A percentile compares a stretch with the other conserved stretches of the same genome.
Conservation (phyloP, 2,329 filamentous ascomycete genomes). For the Exophiala mesophila region DNA sequence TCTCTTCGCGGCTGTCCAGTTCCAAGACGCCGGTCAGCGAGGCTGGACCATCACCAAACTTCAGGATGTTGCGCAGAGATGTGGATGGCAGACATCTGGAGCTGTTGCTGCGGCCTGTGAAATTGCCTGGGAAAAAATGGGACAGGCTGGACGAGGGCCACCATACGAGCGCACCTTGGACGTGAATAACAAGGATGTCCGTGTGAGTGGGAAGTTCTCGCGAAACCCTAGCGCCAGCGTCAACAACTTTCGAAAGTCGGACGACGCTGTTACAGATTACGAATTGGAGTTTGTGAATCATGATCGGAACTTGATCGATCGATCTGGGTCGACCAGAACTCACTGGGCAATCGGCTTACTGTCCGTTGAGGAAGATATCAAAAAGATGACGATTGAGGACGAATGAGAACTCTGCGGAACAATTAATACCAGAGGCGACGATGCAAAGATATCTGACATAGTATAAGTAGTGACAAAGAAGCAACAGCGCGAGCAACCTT, state of each 20-base stretch:
- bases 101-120: conserved; percentile 83
- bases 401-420: not conserved
- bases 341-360: conserved; percentile 76
- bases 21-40: conserved; percentile 65
- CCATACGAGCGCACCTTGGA: conserved; percentile 55
- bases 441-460: too few species aligned
- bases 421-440: too few species aligned
- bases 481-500: too few species aligned
- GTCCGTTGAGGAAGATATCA: conserved; percentile 70
- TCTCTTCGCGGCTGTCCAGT: conserved; percentile 84
- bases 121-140: conserved; percentile 62
- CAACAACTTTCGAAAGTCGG: too few species aligned
- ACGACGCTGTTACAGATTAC: conserved; percentile 19
- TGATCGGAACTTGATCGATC: conserved; percentile 53
- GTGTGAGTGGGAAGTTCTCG: conserved; percentile 36
- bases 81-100: conserved; percentile 79
- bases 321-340: conserved; percentile 59
- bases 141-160: conserved; percentile 63
- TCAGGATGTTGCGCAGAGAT: conserved; percentile 69
- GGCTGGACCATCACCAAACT: conserved; percentile 72
- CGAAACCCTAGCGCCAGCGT: too few species aligned
- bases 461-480: too few species aligned
- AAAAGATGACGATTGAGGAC: conserved; percentile 51
- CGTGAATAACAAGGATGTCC: conserved; percentile 22
- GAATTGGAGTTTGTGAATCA: conserved; percentile 31